Conservation (phyloP, 225 moss, liverwort and hornwort species). For the Polytrichum commune region DNA sequence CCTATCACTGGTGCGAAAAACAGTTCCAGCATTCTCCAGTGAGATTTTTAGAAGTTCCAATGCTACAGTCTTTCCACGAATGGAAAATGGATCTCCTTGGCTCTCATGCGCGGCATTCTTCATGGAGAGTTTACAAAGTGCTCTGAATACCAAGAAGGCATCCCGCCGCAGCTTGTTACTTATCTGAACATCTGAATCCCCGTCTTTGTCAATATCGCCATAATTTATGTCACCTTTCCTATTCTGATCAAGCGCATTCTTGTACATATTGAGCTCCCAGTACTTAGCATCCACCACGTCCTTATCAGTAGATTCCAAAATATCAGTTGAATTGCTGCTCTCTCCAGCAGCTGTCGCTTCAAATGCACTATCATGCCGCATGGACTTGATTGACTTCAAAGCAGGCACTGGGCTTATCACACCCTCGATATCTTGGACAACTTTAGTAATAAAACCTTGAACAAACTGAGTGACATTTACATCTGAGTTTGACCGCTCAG, state of each 20-base stretch:
- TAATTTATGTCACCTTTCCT: constrained; percentile 78
- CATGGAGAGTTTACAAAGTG: constrained; percentile 99
- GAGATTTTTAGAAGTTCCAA: constrained; percentile 94
- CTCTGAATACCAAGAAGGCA: constrained; percentile 96
- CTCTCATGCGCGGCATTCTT: constrained; percentile 98
- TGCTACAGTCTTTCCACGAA: constrained; percentile 95
- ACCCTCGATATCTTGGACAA: constrained; percentile 98
- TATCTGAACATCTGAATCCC: constrained; percentile 93
- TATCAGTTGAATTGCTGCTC: constrained; percentile 83
- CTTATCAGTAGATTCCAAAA: constrained; percentile 89
- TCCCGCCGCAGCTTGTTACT: constrained; percentile 96
- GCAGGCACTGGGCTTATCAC: constrained; percentile 87
- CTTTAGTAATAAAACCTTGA: constrained; percentile 97
- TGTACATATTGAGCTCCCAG: constrained; percentile 99
- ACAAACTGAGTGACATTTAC: constrained; percentile 93
- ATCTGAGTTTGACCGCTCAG: constrained; percentile 87
- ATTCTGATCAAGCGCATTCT: constrained; percentile 81
- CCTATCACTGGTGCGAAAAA: constrained; percentile 99
- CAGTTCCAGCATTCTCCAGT: constrained; percentile 94
- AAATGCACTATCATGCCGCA: constrained; percentile 96
- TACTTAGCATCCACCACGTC: constrained; percentile 99
- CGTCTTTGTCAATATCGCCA: constrained; percentile 85
- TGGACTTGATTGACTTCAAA: constrained; percentile 73
- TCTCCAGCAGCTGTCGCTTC: constrained; percentile 61
- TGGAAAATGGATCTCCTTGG: constrained; percentile 80